These are phyloP conservation scores for Diatrype stigma DNA, from an alignment of 2,329 filamentous ascomycete genomes.

Conservation along the genomic window DNA sequence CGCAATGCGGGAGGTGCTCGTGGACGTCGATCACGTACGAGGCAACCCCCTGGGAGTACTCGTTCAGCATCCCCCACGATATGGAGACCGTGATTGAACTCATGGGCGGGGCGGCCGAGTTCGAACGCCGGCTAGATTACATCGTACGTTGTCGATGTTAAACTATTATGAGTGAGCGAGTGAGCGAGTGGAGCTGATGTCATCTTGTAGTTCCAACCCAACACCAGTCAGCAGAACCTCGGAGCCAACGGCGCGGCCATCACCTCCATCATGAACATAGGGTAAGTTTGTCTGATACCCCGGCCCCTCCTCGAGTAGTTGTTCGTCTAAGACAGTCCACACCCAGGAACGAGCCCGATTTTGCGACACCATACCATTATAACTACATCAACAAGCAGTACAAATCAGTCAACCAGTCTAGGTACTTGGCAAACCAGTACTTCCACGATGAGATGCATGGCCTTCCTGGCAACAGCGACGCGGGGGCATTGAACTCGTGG, in stretches of 20 bases:
- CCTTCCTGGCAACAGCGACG: conserved; percentile 56
- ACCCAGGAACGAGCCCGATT: conserved; percentile 47
- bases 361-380: conserved; percentile 53
- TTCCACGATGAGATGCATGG: conserved; percentile 41
- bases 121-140: conserved; percentile 44
- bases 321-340: not conserved
- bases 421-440: conserved; percentile 43
- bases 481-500: conserved; percentile 57
- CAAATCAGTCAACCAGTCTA: conserved; percentile 45
- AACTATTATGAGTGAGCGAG: not conserved
- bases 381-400: conserved; percentile 51
- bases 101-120: conserved; percentile 46
- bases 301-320: no score
- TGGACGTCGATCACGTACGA: conserved; percentile 10
- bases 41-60: conserved; percentile 42
- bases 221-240: conserved; percentile 16
- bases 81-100: conserved; percentile 46
- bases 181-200: not conserved
- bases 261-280: conserved; percentile 20
- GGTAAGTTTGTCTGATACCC: no score
- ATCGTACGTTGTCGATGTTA: conserved; percentile 1
- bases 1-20: conserved; percentile 6
- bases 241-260: conserved; percentile 15
- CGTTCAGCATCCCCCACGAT: conserved; percentile 55
- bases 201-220: conserved; percentile 12